phyloP scores from a whole-genome alignment of 805 yeast genomes.

The Maudiozyma saulgeensis region DNA sequence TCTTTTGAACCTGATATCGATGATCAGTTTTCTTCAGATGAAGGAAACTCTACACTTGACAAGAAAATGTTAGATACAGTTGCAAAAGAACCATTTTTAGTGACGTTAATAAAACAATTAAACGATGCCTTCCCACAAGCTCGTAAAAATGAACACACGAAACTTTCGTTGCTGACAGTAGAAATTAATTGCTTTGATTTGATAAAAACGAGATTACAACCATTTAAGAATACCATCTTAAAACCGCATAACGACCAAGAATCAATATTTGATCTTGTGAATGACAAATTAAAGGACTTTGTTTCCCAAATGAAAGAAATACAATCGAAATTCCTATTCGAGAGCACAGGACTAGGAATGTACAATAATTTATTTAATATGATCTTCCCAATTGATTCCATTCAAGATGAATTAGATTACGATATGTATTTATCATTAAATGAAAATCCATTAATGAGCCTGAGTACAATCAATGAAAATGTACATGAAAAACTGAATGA shows the following conservation, averaged over 20 bases:
- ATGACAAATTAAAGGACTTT: conserved; percentile 25
- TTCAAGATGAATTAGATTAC: conserved; percentile 46
- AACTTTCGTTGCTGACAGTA: conserved; percentile 31
- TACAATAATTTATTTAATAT: conserved; percentile 56
- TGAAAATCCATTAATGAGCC: conserved; percentile 44
- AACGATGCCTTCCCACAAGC: conserved; percentile 24
- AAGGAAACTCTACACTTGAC: conserved; percentile 23
- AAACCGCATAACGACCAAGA: conserved; percentile 21
- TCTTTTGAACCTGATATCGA: conserved; percentile 16
- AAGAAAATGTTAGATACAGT: conserved; percentile 33
- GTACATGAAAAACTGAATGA: conserved; percentile 37
- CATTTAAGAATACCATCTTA: conserved; percentile 29
- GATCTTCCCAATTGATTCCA: conserved; percentile 52
- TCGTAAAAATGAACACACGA: conserved; percentile 18
- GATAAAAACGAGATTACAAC: conserved; percentile 42
- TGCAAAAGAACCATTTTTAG: conserved; percentile 33
- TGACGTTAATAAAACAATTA: conserved; percentile 22
- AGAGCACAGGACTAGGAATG: conserved; percentile 46
- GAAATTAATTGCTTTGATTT: conserved; percentile 53
- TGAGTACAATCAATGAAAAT: conserved; percentile 35
- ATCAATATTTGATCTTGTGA: conserved; percentile 19
- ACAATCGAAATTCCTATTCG: conserved; percentile 41
- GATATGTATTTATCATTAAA: conserved; percentile 54
- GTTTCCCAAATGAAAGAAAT: conserved; percentile 30
- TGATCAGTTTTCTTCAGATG: conserved; percentile 17